A percentile compares a stretch with the other conserved stretches of the same genome.
These are phyloP conservation scores for Tricholoma flavovirens DNA, from an alignment of 768 basidiomycete genomes.

Conservation along the genomic window DNA sequence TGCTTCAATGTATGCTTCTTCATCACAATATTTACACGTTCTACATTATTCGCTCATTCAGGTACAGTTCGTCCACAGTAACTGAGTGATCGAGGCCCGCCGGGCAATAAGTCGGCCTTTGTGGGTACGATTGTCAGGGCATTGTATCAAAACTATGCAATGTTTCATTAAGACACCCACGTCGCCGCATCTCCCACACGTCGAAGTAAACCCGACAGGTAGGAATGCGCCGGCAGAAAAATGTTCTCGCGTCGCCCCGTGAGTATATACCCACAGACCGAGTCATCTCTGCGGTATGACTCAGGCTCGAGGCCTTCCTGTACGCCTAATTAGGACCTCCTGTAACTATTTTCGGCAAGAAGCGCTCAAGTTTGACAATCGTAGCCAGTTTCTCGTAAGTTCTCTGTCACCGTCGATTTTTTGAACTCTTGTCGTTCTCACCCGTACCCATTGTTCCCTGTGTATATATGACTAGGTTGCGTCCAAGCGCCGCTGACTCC, in stretches of 20 bases:
- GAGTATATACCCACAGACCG: conserved; percentile 16
- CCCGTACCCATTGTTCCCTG: conserved; percentile 6
- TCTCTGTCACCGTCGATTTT: neutral
- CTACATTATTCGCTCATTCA: conserved; percentile 18
- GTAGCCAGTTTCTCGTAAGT: neutral
- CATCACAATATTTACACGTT: conserved; percentile 3
- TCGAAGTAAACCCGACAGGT: neutral
- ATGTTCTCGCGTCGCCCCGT: conserved; percentile 18
- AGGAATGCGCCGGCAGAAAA: neutral
- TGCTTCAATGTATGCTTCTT: neutral
- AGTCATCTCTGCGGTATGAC: conserved; percentile 10
- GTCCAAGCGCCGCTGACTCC: neutral
- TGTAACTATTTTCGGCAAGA: conserved; percentile 8
- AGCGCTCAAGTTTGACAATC: conserved; percentile 1
- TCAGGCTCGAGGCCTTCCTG: conserved; percentile 1
- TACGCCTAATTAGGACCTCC: neutral
- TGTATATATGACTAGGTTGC: conserved; percentile 4
- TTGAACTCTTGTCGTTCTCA: neutral
- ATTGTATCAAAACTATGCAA: conserved; percentile 1
- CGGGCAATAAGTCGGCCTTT: conserved; percentile 4
- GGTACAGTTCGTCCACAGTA: no score
- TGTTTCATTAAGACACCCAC: neutral
- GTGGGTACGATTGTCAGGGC: neutral
- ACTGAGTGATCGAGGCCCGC: neutral
- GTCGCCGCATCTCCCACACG: neutral